Evolutionary conservation across 2,329 filamentous ascomycete genomes (phyloP).

Genomic region (Biscogniauxia mediterranea): DNA sequence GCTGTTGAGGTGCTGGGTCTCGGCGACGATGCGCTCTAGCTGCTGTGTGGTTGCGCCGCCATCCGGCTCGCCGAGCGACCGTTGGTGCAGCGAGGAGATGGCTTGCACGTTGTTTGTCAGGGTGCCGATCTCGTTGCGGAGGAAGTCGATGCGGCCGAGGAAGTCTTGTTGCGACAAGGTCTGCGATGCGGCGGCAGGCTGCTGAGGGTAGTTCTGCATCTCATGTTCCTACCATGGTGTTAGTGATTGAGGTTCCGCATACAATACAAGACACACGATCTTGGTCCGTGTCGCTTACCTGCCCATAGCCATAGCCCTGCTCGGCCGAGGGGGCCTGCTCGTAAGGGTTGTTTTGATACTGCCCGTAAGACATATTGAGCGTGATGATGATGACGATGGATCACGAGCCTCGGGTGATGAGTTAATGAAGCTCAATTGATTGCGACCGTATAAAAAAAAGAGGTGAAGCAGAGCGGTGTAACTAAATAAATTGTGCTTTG

Average conservation of each 20-base stretch:
- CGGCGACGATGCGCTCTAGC: conserved; percentile 65
- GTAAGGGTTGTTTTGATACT: conserved; percentile 67
- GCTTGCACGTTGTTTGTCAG: conserved; percentile 66
- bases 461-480: background rate
- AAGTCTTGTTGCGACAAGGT: conserved; percentile 65
- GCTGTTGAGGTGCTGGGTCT: conserved; percentile 72
- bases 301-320: conserved; percentile 42
- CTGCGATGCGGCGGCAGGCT: conserved; percentile 24
- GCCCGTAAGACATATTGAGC: conserved; percentile 57
- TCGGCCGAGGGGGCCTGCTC: conserved; percentile 50
- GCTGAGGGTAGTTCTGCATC: conserved; percentile 49
- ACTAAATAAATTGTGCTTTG: background rate
- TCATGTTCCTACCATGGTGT: conserved; percentile 41
- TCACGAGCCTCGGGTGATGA: conserved; percentile 1
- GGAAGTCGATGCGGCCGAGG: conserved; percentile 62
- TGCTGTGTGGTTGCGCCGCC: conserved; percentile 48
- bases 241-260: background rate
- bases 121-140: conserved; percentile 65
- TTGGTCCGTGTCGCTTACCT: conserved; percentile 36
- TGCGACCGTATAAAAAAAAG: conserved; percentile 1
- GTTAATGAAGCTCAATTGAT: conserved; percentile 1
- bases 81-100: conserved; percentile 70
- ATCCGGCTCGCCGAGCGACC: conserved; percentile 66
- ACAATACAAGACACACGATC: background rate
- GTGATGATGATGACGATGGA: background rate